These are phyloP conservation scores for Apiotrichum gracile DNA, from an alignment of 1,284 basidiomycete species.

Conservation along the genomic window DNA sequence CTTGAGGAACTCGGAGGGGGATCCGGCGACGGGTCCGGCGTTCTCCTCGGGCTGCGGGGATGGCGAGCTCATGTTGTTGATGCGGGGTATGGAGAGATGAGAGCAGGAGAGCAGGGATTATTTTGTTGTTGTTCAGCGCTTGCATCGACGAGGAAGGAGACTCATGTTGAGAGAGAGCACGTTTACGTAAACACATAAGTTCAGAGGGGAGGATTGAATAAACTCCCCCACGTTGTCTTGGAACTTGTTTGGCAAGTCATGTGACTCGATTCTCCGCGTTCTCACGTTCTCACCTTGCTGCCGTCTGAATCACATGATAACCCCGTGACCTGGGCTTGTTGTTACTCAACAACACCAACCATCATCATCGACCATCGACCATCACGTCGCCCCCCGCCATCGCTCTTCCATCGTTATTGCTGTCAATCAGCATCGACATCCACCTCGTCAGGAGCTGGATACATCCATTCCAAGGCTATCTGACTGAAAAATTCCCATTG, in stretches of 20 bases:
- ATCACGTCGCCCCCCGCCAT: too few species aligned
- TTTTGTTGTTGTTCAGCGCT: not conserved
- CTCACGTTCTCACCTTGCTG: too few species aligned
- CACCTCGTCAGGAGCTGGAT: too few species aligned
- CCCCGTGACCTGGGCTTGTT: too few species aligned
- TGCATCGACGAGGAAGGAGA: not conserved
- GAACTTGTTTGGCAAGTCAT: not conserved
- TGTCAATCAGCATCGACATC: too few species aligned
- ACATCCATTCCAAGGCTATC: too few species aligned
- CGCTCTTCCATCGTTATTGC: too few species aligned
- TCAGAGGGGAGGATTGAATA: not conserved
- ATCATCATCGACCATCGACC: too few species aligned
- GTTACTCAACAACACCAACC: too few species aligned
- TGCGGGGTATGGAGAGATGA: not conserved
- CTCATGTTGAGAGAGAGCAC: not conserved
- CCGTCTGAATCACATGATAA: too few species aligned
- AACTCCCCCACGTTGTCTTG: too few species aligned
- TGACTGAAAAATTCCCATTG: too few species aligned
- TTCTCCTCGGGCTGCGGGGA: conserved; percentile 22
- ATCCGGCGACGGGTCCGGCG: conserved; percentile 52
- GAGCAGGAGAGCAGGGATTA: not conserved
- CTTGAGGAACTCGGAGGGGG: conserved; percentile 84
- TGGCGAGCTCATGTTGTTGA: conserved; percentile 29
- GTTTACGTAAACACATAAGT: not conserved
- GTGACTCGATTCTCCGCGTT: not conserved